These are phyloP conservation scores for Huntiella decipiens DNA, from an alignment of 2,329 filamentous ascomycete genomes.

Conservation along the genomic window DNA sequence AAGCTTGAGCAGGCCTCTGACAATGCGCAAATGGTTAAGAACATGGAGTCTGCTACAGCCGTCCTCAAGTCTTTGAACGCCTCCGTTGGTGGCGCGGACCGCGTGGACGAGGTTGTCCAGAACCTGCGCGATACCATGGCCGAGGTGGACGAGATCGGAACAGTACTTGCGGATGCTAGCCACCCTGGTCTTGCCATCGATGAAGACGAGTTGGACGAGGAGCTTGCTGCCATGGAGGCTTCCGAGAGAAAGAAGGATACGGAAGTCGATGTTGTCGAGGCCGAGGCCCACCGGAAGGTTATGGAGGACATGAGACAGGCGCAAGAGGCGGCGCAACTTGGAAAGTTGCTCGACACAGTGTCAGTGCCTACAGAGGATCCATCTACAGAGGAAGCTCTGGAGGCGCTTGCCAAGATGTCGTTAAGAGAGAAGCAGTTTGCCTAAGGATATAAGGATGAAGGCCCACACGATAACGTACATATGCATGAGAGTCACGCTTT, in stretches of 20 bases:
- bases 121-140: constrained; percentile 61
- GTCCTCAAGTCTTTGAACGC: constrained; percentile 57
- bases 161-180: constrained; percentile 47
- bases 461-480: no score
- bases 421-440: constrained; percentile 17
- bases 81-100: constrained; percentile 56
- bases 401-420: constrained; percentile 21
- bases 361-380: constrained; percentile 5
- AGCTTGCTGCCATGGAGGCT: constrained; percentile 57
- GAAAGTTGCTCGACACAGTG: constrained; percentile 25
- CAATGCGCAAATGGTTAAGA: constrained; percentile 63
- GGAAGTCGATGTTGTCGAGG: constrained; percentile 24
- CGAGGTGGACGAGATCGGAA: constrained; percentile 64
- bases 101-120: constrained; percentile 59
- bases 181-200: constrained; percentile 37
- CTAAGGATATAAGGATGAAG: constrained; percentile 1
- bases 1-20: constrained; percentile 73
- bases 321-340: constrained; percentile 29
- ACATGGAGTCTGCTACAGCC: constrained; percentile 60
- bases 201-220: constrained; percentile 71
- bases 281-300: constrained; percentile 21
- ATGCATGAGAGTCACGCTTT: no score
- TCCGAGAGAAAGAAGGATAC: constrained; percentile 33
- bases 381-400: constrained; percentile 16
- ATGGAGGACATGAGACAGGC: constrained; percentile 19